Evolutionary conservation across 1,284 basidiomycete species (phyloP).

Genomic region (Rhodotorula glutinis): DNA sequence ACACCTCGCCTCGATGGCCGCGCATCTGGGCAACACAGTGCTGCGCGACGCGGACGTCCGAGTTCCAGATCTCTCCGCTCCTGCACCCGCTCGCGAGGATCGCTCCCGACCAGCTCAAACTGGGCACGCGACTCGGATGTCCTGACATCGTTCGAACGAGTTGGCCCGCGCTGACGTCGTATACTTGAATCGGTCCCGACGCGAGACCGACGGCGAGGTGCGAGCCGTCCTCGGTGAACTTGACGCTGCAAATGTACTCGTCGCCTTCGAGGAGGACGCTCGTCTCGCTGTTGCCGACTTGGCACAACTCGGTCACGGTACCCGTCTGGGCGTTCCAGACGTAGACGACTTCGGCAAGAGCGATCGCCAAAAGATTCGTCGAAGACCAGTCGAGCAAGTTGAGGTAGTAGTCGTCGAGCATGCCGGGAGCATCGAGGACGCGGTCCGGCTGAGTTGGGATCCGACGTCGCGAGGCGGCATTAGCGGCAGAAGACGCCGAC

Average conservation of each 20-base stretch:
- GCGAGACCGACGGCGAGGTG: slow-evolving; percentile 84
- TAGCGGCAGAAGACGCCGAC: slow-evolving; percentile 59
- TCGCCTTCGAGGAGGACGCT: slow-evolving; percentile 50
- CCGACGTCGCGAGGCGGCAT: slow-evolving; percentile 66
- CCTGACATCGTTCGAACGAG: slow-evolving; percentile 85
- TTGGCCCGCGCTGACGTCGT: slow-evolving; percentile 78
- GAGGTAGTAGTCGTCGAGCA: slow-evolving; percentile 95
- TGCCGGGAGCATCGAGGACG: slow-evolving; percentile 90
- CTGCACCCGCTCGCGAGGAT: slow-evolving; percentile 81
- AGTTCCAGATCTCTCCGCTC: slow-evolving; percentile 89
- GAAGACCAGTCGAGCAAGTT: slow-evolving; percentile 88
- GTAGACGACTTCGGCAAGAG: slow-evolving; percentile 75
- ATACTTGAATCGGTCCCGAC: slow-evolving; percentile 86
- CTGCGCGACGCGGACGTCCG: slow-evolving; percentile 79
- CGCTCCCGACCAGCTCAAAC: slow-evolving; percentile 80
- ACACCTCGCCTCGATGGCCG: slow-evolving; percentile 86
- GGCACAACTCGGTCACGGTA: slow-evolving; percentile 65
- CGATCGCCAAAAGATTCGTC: slow-evolving; percentile 82
- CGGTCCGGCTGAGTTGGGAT: slow-evolving; percentile 81
- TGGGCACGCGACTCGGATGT: slow-evolving; percentile 71
- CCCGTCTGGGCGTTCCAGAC: slow-evolving; percentile 93
- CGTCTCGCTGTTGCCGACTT: slow-evolving; percentile 45
- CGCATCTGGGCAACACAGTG: slow-evolving; percentile 86
- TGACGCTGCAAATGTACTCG: slow-evolving; percentile 69
- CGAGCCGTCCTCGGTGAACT: slow-evolving; percentile 81